These are phyloP conservation scores for Ilex asprella DNA, from an alignment of 257 asterid genomes.

Conservation along the genomic window DNA sequence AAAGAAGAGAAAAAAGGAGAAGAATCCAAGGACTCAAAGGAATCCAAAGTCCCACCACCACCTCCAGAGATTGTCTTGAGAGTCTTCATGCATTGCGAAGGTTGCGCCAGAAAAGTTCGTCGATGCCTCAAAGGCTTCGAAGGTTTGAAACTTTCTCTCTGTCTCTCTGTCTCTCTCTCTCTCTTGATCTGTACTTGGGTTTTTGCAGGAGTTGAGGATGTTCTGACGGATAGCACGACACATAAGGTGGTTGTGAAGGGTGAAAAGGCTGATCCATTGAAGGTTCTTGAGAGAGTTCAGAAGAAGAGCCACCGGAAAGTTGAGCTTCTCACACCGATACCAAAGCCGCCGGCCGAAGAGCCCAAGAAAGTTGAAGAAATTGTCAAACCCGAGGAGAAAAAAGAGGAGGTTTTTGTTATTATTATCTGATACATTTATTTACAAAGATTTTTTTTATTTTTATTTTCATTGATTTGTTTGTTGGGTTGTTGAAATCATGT, in stretches of 20 bases:
- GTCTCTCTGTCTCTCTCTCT: not conserved
- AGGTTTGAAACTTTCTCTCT: slow-evolving; percentile 31
- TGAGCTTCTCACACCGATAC: slow-evolving; percentile 76
- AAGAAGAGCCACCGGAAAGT: slow-evolving; percentile 91
- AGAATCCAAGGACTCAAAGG: slow-evolving; percentile 18
- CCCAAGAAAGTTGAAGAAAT: slow-evolving; percentile 41
- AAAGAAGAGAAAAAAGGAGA: not conserved
- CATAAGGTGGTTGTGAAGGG: slow-evolving; percentile 87
- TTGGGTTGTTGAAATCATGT: slow-evolving; percentile 8
- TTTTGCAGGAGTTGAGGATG: slow-evolving; percentile 77
- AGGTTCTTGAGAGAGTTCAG: slow-evolving; percentile 77
- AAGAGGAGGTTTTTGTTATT: slow-evolving; percentile 51
- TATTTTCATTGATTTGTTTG: not conserved
- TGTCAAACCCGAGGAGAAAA: slow-evolving; percentile 54
- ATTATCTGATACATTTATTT: not conserved
- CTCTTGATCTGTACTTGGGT: not conserved
- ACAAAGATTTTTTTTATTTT: not conserved
- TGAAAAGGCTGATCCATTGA: slow-evolving; percentile 88
- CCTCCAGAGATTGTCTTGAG: slow-evolving; percentile 71
- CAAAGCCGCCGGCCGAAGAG: slow-evolving; percentile 38
- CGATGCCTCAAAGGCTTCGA: slow-evolving; percentile 76
- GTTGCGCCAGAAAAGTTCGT: slow-evolving; percentile 92
- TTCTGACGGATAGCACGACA: slow-evolving; percentile 63
- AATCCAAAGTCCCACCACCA: slow-evolving; percentile 44
- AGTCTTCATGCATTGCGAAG: slow-evolving; percentile 98